These are phyloP conservation scores for Mycena sp. DNA, from an alignment of 1,284 basidiomycete genomes.

Conservation along the genomic window DNA sequence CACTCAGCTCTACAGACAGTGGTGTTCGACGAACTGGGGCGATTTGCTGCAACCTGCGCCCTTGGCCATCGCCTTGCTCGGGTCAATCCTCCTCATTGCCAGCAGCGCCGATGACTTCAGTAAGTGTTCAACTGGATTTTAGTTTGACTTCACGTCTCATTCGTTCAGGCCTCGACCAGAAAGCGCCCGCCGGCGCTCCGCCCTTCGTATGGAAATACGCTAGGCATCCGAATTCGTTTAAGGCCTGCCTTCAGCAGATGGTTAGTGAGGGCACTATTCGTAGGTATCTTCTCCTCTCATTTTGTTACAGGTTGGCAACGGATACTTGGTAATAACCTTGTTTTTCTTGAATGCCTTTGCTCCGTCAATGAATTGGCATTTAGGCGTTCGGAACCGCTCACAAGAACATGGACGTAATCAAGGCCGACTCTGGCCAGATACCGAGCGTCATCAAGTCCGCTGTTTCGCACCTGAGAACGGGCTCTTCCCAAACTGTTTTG, in stretches of 20 bases:
- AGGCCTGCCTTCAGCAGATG: constrained; percentile 1
- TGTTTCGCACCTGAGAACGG: neutral
- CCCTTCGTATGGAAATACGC: neutral
- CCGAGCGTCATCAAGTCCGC: neutral
- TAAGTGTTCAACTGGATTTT: neutral
- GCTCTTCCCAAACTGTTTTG: neutral
- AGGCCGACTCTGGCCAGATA: neutral
- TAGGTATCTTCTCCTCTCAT: neutral
- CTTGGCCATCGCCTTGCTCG: neutral
- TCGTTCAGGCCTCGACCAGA: neutral
- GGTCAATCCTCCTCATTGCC: neutral
- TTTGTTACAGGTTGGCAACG: neutral
- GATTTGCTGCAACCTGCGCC: neutral
- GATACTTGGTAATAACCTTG: neutral
- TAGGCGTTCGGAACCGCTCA: neutral
- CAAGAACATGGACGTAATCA: neutral
- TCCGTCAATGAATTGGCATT: neutral
- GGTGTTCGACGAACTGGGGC: constrained; percentile 6
- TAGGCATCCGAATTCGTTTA: neutral
- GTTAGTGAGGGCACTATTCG: neutral
- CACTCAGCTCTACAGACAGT: neutral
- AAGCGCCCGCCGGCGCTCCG: neutral
- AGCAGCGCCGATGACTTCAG: neutral
- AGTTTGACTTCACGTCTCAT: neutral
- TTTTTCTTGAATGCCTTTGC: neutral